These are phyloP conservation scores for Fusarium sp. DNA, from an alignment of 2,329 filamentous ascomycete species.

Conservation along the genomic window DNA sequence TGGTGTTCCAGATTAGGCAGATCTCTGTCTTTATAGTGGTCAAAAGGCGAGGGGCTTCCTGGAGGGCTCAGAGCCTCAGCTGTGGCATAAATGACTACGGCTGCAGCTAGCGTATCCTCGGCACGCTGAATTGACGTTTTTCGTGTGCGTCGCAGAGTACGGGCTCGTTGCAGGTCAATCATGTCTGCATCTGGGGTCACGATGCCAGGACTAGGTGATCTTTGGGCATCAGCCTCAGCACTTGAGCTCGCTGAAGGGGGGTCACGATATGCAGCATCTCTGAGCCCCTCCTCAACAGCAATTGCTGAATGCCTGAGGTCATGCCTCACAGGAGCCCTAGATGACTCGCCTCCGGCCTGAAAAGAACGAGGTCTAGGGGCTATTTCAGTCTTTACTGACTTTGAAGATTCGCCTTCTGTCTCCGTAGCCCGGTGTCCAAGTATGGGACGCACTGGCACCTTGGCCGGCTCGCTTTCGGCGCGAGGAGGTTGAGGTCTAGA, in stretches of 20 bases:
- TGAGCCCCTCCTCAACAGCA: slow-evolving; percentile 25
- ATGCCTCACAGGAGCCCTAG: slow-evolving; percentile 23
- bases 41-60: slow-evolving; percentile 49
- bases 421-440: slow-evolving; percentile 23
- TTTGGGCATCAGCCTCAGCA: slow-evolving; percentile 34
- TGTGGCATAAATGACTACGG: slow-evolving; percentile 66
- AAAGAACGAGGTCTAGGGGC: slow-evolving; percentile 31
- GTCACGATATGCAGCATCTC: slow-evolving; percentile 33
- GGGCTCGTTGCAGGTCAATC: slow-evolving; percentile 57
- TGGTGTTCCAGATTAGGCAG: slow-evolving; percentile 47
- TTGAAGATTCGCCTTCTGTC: slow-evolving; percentile 31
- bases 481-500: slow-evolving; percentile 28
- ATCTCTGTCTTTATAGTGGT: slow-evolving; percentile 44
- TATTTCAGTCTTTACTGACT: neutral
- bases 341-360: slow-evolving; percentile 29
- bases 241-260: slow-evolving; percentile 3
- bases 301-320: slow-evolving; percentile 34
- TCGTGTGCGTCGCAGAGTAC: slow-evolving; percentile 60
- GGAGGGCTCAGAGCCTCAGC: slow-evolving; percentile 61
- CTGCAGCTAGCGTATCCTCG: slow-evolving; percentile 67
- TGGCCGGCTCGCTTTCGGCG: slow-evolving; percentile 27
- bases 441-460: slow-evolving; percentile 18
- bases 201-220: slow-evolving; percentile 61
- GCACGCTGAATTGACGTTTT: slow-evolving; percentile 60
- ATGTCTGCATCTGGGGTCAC: slow-evolving; percentile 59